These are phyloP conservation scores for Bondarzewia mesenterica DNA, from an alignment of 1,284 basidiomycete genomes.

Conservation along the genomic window DNA sequence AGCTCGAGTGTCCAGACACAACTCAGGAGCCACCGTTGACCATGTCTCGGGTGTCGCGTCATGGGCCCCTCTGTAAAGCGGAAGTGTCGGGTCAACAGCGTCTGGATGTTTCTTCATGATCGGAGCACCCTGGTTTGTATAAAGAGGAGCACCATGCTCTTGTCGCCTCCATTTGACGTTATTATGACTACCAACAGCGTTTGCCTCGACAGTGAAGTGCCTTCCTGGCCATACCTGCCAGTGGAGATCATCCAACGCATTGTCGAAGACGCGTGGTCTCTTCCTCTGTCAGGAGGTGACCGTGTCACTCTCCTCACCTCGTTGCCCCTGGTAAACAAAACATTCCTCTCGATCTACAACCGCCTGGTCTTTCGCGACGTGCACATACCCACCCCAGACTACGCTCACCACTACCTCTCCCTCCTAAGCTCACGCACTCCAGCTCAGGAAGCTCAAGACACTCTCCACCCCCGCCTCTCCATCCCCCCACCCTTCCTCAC, in stretches of 20 bases:
- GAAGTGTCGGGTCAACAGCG: no score
- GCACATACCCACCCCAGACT: conserved; percentile 23
- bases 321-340: conserved; percentile 23
- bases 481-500: conserved; percentile 6
- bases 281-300: conserved; percentile 20
- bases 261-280: conserved; percentile 25
- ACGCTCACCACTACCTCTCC: conserved; percentile 18
- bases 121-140: no score
- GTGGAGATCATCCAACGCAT: conserved; percentile 29
- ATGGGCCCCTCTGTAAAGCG: no score
- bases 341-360: conserved; percentile 21
- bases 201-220: no score
- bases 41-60: no score
- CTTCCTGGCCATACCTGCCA: conserved; percentile 17
- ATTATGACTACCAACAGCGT: no score
- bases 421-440: conserved; percentile 15
- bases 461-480: conserved; percentile 13
- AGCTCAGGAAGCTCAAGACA: conserved; percentile 8
- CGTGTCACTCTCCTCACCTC: conserved; percentile 24
- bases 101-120: no score
- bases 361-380: conserved; percentile 24
- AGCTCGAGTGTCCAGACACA: no score
- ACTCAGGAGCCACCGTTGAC: no score
- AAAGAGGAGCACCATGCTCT: no score
- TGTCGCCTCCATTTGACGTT: no score